Conservation (phyloP, 495 filamentous ascomycete species). For the Penicillium alfredii region DNA sequence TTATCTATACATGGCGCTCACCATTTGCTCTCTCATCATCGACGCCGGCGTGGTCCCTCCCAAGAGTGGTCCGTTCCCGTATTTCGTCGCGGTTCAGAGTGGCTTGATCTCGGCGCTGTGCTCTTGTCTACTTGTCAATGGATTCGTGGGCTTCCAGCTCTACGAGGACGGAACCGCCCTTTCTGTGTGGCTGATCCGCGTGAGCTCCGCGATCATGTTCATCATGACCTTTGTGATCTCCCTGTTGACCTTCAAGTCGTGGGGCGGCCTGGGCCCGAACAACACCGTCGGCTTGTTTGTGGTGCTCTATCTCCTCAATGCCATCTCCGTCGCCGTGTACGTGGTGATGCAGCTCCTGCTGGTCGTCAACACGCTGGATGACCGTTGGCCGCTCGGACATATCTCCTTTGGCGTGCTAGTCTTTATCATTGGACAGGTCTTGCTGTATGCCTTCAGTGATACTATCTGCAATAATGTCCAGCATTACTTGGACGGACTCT, state of each 20-base stretch:
- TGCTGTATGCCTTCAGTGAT: constrained; percentile 84
- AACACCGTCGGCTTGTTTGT: constrained; percentile 88
- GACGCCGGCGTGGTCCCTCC: constrained; percentile 91
- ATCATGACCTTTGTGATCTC: constrained; percentile 79
- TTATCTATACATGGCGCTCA: constrained; percentile 89
- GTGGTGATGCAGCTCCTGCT: constrained; percentile 82
- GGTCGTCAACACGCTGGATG: constrained; percentile 83
- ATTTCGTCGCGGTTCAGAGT: constrained; percentile 83
- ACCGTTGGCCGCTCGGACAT: constrained; percentile 91
- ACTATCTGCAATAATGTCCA: constrained; percentile 78
- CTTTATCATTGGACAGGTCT: constrained; percentile 87
- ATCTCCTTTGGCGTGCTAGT: constrained; percentile 90
- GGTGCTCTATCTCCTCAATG: constrained; percentile 88
- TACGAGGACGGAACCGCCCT: constrained; percentile 97
- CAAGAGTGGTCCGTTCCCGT: constrained; percentile 71
- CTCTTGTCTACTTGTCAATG: constrained; percentile 89
- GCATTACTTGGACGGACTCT: constrained; percentile 92
- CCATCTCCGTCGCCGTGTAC: constrained; percentile 77
- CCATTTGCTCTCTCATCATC: constrained; percentile 80
- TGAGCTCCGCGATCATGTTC: constrained; percentile 75
- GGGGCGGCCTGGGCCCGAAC: constrained; percentile 77
- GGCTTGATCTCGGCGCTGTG: constrained; percentile 87
- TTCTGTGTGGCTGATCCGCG: constrained; percentile 86
- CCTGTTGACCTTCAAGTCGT: constrained; percentile 87
- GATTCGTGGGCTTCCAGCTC: constrained; percentile 97